phyloP scores from a whole-genome alignment of 2,329 filamentous ascomycete species.

The Pseudogymnoascus sp. region DNA sequence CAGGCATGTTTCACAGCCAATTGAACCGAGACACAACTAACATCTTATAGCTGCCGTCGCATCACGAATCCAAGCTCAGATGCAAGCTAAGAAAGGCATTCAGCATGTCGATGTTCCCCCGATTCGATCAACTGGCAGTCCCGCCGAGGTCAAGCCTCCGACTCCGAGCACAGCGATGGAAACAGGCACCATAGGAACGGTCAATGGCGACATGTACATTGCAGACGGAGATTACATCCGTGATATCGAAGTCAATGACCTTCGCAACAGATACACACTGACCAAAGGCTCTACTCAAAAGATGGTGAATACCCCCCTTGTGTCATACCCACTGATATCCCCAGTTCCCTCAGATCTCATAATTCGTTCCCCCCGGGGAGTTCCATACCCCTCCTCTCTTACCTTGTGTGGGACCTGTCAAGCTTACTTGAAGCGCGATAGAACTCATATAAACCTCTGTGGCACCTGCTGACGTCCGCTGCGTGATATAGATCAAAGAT shows the following conservation, averaged over 20 bases:
- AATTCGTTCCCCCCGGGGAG: slow-evolving; percentile 27
- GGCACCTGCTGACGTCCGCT: slow-evolving; percentile 88
- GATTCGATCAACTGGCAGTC: slow-evolving; percentile 51
- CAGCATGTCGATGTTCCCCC: slow-evolving; percentile 87
- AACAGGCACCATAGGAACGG: slow-evolving; percentile 35
- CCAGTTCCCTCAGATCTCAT: slow-evolving; percentile 28
- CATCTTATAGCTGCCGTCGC: slow-evolving; percentile 66
- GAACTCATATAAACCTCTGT: slow-evolving; percentile 60
- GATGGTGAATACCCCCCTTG: slow-evolving; percentile 89
- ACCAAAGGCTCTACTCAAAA: slow-evolving; percentile 97
- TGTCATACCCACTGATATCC: slow-evolving; percentile 58
- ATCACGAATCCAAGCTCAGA: slow-evolving; percentile 75
- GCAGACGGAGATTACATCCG: slow-evolving; percentile 97
- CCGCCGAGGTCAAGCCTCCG: not conserved
- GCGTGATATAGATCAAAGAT: slow-evolving; percentile 97
- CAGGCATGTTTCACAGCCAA: slow-evolving; percentile 47
- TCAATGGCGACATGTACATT: slow-evolving; percentile 86
- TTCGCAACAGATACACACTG: slow-evolving; percentile 92
- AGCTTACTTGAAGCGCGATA: slow-evolving; percentile 65
- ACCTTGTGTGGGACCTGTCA: slow-evolving; percentile 51
- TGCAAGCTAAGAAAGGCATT: slow-evolving; percentile 80
- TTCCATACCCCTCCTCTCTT: slow-evolving; percentile 16
- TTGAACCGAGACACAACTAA: not conserved
- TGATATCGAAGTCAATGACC: slow-evolving; percentile 97
- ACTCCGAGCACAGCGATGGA: slow-evolving; percentile 16